These are phyloP conservation scores for Tolypocladium paradoxum DNA, from an alignment of 2,329 filamentous ascomycete genomes.

Conservation along the genomic window DNA sequence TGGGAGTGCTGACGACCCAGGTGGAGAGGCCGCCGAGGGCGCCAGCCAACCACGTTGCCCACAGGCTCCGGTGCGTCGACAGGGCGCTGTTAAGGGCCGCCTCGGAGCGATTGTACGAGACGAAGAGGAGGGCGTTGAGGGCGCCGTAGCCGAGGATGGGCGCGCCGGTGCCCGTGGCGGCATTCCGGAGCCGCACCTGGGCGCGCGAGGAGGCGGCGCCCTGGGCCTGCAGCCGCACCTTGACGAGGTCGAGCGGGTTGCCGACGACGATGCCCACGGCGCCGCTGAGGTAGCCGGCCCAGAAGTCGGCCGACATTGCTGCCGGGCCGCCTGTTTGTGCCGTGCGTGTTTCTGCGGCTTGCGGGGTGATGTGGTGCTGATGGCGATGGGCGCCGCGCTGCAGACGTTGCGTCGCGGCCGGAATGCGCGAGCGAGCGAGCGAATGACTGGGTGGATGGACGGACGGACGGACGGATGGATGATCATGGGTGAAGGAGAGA, in stretches of 20 bases:
- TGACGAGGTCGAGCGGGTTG: slow-evolving; percentile 66
- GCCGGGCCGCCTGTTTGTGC: not conserved
- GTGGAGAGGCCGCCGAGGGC: slow-evolving; percentile 73
- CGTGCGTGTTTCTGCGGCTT: not conserved
- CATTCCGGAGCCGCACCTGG: slow-evolving; percentile 18
- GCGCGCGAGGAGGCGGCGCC: slow-evolving; percentile 1
- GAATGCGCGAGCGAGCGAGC: not conserved
- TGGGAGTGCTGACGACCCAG: slow-evolving; percentile 78
- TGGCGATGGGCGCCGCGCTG: not conserved
- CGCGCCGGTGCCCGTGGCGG: slow-evolving; percentile 61
- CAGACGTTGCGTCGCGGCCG: not conserved
- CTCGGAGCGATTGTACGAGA: slow-evolving; percentile 81
- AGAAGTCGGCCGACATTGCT: slow-evolving; percentile 81
- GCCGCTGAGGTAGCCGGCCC: slow-evolving; percentile 84
- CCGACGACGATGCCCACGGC: slow-evolving; percentile 79
- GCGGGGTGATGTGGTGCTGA: not conserved
- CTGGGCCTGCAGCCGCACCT: slow-evolving; percentile 58
- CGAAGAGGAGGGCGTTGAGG: slow-evolving; percentile 81
- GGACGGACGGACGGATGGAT: too few species aligned
- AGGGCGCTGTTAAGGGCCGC: slow-evolving; percentile 39
- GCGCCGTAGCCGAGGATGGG: slow-evolving; percentile 85
- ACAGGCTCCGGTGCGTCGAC: slow-evolving; percentile 35
- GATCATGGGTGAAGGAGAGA: not conserved
- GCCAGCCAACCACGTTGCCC: slow-evolving; percentile 68
- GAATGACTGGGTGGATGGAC: not conserved